Conservation (phyloP, 352 stramenopile species). For the Phytophthora sp. region DNA sequence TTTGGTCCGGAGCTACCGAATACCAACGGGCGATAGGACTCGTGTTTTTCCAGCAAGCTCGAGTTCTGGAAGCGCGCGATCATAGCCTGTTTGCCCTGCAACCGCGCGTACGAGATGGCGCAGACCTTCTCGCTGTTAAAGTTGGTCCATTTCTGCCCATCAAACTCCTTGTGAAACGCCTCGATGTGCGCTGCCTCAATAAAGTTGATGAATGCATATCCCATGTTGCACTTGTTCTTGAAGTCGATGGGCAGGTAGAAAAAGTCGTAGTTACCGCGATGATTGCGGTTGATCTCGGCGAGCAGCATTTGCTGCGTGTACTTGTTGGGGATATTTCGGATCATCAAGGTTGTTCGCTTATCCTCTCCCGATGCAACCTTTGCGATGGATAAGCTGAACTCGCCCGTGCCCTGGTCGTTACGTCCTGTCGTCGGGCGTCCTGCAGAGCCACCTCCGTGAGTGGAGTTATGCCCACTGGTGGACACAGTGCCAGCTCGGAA, state of each 20-base stretch:
- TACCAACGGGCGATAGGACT: conserved; percentile 92
- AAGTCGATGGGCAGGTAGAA: conserved; percentile 99
- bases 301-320: conserved; percentile 99
- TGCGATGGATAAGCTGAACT: conserved; percentile 83
- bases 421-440: conserved; percentile 34
- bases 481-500: conserved; percentile 16
- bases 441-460: conserved; percentile 10
- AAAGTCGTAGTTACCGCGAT: conserved; percentile 96
- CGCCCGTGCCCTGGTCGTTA: conserved; percentile 68
- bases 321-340: conserved; percentile 99
- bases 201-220: conserved; percentile 99
- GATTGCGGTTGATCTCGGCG: conserved; percentile 94
- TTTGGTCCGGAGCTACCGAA: conserved; percentile 85
- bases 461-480: conserved; percentile 6
- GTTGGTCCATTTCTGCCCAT: conserved; percentile 94
- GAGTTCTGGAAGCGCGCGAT: conserved; percentile 99
- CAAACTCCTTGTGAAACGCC: conserved; percentile 85
- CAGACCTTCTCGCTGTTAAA: conserved; percentile 99
- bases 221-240: conserved; percentile 99
- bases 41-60: conserved; percentile 93
- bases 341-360: conserved; percentile 98
- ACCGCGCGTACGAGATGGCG: conserved; percentile 98
- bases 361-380: conserved; percentile 89
- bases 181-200: conserved; percentile 87
- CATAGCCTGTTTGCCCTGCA: conserved; percentile 98